Evolutionary conservation across 306 rosid genomes (phyloP), one percentile per base, ranked within the genome.

Genomic region (Gleditsia sinensis): DNA sequence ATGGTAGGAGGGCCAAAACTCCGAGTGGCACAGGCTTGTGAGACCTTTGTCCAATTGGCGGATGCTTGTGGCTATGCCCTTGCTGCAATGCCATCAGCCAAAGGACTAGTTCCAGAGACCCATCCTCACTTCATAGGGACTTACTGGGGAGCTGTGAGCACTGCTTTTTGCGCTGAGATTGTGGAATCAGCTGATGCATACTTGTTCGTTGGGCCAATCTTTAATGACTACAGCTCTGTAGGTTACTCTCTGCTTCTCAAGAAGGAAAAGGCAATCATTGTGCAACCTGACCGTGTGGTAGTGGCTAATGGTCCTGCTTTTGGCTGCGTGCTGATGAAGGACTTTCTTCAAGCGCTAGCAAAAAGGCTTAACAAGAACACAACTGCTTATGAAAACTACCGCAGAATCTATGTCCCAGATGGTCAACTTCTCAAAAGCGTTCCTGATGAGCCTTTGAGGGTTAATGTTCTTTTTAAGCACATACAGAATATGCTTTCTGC

Each of bases 71-170:
- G 86, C 78, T 82, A 85, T 36, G 81, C 85, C 0, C 13, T 82
- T 0, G 76, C 84, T 9, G 67, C 60, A 34, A 82, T 79, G 86
- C 89, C 86, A 12, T 82, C 84, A 3, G 86, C 83, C 3, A 85
- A 85, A 82, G 89, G 84, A 60, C 69, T 79, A 3, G 80, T 85
- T 2, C 84, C 68, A 0, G 82, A 82, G 68, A 30, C 77, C 19
- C 89, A 85, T 58, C 86, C 83, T 28, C 89, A 76, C 72, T 85
- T 82, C 82, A 79, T 85, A 2, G 86, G 84, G 50, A 82, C 74
- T 12, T 85, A 82, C 5, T 85, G 85, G 83, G 83, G 85, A 27
- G 85, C 89, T 1, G 83, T 76, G 13, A 67, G 87, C 45, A 85
- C 84, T 0, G 76, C 85, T 48, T 85, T 82, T 57, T 80, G 79